Conservation (phyloP, 805 yeast genomes). For the Sugiyamaella lignohabitans region DNA sequence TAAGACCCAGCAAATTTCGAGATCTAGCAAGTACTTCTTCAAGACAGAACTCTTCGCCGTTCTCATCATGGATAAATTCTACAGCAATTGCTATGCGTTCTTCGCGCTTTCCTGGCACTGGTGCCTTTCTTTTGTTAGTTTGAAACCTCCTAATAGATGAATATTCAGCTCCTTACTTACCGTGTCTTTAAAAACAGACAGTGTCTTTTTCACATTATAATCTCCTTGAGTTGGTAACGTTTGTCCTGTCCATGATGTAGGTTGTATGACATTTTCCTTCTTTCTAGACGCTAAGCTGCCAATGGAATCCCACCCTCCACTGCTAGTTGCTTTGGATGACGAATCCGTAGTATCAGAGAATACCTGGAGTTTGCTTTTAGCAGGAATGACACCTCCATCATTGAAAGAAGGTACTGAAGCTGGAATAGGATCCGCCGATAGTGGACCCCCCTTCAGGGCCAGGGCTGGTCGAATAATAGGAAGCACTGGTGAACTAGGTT, state of each 20-base stretch:
- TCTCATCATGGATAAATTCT: slow-evolving; percentile 20
- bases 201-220: slow-evolving; percentile 1
- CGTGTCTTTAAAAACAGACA: slow-evolving; percentile 15
- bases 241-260: slow-evolving; percentile 63
- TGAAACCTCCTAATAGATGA: background rate
- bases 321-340: slow-evolving; percentile 12
- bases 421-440: slow-evolving; percentile 14
- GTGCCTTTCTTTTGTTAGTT: too few relatives aligned
- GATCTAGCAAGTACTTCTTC: slow-evolving; percentile 57
- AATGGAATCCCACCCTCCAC: slow-evolving; percentile 38
- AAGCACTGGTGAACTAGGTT: slow-evolving; percentile 34
- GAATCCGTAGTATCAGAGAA: slow-evolving; percentile 33
- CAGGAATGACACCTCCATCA: background rate
- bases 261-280: slow-evolving; percentile 56
- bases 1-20: slow-evolving; percentile 29
- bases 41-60: slow-evolving; percentile 49
- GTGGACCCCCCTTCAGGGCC: slow-evolving; percentile 34
- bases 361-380: slow-evolving; percentile 36
- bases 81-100: slow-evolving; percentile 21
- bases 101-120: slow-evolving; percentile 12
- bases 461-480: slow-evolving; percentile 32
- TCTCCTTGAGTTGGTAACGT: slow-evolving; percentile 20
- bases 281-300: slow-evolving; percentile 45
- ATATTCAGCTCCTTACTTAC: slow-evolving; percentile 3
- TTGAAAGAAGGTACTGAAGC: too few relatives aligned